Base-by-base conservation (phyloP, 2,329 filamentous ascomycete genomes). In the Sporothrix humicola region DNA sequence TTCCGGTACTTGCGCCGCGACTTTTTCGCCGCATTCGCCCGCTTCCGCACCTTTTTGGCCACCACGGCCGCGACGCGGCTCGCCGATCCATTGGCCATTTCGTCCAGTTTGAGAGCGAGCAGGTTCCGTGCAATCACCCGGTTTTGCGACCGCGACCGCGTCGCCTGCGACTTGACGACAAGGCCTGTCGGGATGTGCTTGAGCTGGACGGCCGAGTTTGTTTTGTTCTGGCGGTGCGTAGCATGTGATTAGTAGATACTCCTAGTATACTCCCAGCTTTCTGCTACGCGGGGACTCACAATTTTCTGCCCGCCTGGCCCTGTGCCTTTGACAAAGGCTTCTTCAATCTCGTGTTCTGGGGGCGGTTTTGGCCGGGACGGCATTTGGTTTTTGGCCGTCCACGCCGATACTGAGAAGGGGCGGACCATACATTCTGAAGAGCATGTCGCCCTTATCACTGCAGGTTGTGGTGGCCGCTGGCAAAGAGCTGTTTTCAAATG, bases 281-380 rank as follows among this genome's bases (percentile, higher is more conserved):
- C 48, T 52, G 48, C 48, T 12, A 52, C 13, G 15, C 15, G 37
- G 10, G 37, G 37, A 81, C 84, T 72, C 82, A 94, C 92, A 84
- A 98, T 98, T 81, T 98, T 98, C 81, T 99, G 96, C 0, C 96
- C 96, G 31, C 96, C 96, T 0, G 96, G 95, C 1, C 96, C 96
- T 77, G 90, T 93, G 78, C 96, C 96, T 81, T 96, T 97, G 75
- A 99, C 87, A 83, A 97, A 98, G 58, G 87, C 88, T 79, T 98
- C 93, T 73, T 91, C 90, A 77, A 98, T 90, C 71, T 98, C 94
- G 20, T 87, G 84, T 77, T 97, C 94, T 13, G 90, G 87, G 23
- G 96, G 89, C 13, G 90, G 87, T 75, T 86, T 88, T 15, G 92
- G 91, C 3, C 94, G 90, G 6, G 94, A 91, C 0, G 95, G 95